Conservation (phyloP, 768 basidiomycete species). For the Pilatotrama ljubarskyi region DNA sequence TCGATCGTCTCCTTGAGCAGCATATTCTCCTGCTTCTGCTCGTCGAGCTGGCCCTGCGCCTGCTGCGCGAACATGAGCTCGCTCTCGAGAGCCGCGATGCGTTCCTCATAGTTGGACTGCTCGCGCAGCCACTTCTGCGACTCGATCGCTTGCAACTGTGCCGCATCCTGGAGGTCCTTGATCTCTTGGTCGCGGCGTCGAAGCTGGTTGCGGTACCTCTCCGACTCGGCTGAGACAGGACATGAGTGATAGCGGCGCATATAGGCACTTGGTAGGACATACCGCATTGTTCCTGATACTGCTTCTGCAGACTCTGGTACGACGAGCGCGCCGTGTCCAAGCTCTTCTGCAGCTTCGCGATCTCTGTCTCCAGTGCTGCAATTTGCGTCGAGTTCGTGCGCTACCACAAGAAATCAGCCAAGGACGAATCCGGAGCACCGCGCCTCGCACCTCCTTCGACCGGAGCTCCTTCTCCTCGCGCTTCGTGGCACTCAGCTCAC, state of each 20-base stretch:
- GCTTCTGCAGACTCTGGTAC: conserved; percentile 78
- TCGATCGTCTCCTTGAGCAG: conserved; percentile 96
- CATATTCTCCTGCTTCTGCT: conserved; percentile 94
- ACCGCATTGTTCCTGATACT: conserved; percentile 89
- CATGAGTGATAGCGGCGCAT: not conserved
- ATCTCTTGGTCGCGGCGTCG: conserved; percentile 76
- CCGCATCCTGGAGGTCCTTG: conserved; percentile 59
- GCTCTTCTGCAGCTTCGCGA: conserved; percentile 69
- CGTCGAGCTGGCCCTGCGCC: conserved; percentile 74
- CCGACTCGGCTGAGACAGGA: conserved; percentile 59
- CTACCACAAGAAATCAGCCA: conserved; percentile 24
- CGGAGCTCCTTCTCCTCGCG: conserved; percentile 93
- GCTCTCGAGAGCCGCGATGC: conserved; percentile 64
- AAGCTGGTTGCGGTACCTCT: conserved; percentile 73
- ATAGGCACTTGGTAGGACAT: conserved; percentile 32
- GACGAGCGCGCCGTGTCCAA: conserved; percentile 73
- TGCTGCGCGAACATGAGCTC: conserved; percentile 72
- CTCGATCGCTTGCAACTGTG: conserved; percentile 65
- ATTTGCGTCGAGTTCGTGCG: conserved; percentile 72
- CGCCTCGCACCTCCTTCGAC: conserved; percentile 68
- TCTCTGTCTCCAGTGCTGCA: conserved; percentile 70
- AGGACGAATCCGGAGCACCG: conserved; percentile 10
- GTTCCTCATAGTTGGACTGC: conserved; percentile 69
- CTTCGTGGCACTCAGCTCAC: conserved; percentile 77
- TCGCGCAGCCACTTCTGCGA: conserved; percentile 64